Evolutionary conservation across 2,329 filamentous ascomycete genomes (phyloP).

Genomic region (Aspergillus ochraceus): DNA sequence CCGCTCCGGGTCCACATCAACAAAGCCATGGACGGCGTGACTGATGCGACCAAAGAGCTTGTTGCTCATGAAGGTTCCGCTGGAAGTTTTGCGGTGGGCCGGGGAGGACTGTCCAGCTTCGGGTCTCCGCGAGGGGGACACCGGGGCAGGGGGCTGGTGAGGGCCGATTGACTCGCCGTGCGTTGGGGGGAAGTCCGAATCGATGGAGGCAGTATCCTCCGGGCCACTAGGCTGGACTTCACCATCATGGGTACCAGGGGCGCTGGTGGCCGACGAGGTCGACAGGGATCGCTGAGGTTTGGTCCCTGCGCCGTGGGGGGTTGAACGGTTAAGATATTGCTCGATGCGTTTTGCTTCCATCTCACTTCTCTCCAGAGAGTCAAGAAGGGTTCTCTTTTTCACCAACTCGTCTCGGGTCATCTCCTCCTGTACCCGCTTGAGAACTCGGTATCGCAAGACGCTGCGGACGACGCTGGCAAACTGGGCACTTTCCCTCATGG

Average conservation of each 20-base stretch:
- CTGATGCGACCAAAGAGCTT: constrained; percentile 93
- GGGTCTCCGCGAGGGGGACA: constrained; percentile 53
- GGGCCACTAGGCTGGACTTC: constrained; percentile 56
- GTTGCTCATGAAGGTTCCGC: constrained; percentile 87
- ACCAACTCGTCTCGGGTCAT: constrained; percentile 92
- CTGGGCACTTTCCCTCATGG: constrained; percentile 95
- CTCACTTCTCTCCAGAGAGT: constrained; percentile 91
- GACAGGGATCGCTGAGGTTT: constrained; percentile 67
- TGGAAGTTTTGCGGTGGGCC: constrained; percentile 75
- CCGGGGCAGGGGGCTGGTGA: constrained; percentile 71
- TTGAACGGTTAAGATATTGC: constrained; percentile 74
- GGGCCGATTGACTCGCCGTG: constrained; percentile 68
- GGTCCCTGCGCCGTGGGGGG: constrained; percentile 39
- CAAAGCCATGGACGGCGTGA: constrained; percentile 93
- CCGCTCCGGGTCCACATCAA: constrained; percentile 91
- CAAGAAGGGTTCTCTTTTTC: constrained; percentile 79
- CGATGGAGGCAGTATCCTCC: constrained; percentile 85
- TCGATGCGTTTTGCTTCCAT: constrained; percentile 90
- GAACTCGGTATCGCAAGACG: constrained; percentile 82
- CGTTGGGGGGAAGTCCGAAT: constrained; percentile 92
- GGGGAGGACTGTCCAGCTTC: constrained; percentile 36
- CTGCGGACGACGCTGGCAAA: constrained; percentile 91
- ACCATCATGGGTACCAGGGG: constrained; percentile 38
- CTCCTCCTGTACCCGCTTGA: constrained; percentile 95
- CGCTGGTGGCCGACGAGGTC: constrained; percentile 50